These are phyloP conservation scores for Microdochium bolleyi DNA, from an alignment of 2,329 filamentous ascomycete species.

Conservation along the genomic window DNA sequence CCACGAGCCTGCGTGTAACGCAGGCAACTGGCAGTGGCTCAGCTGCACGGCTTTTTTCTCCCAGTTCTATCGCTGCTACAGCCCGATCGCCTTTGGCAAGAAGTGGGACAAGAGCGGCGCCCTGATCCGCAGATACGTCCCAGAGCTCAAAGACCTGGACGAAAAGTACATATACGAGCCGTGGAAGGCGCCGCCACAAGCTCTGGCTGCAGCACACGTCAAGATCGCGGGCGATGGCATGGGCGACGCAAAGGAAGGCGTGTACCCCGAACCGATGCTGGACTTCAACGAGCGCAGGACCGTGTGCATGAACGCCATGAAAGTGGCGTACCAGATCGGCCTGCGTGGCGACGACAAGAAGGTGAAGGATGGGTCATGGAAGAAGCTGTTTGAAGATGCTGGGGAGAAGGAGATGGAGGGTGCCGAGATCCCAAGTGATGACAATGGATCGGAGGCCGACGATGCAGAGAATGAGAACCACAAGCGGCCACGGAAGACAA, in stretches of 20 bases:
- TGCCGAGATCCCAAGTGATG: conserved; percentile 22
- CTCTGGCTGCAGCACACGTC: conserved; percentile 63
- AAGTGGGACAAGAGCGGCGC: conserved; percentile 66
- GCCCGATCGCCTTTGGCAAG: conserved; percentile 62
- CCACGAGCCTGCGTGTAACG: conserved; percentile 66
- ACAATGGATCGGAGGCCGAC: conserved; percentile 21
- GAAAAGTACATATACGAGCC: conserved; percentile 73
- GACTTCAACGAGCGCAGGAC: conserved; percentile 58
- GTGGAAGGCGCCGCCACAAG: conserved; percentile 61
- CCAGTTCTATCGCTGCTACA: conserved; percentile 65
- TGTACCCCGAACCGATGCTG: conserved; percentile 72
- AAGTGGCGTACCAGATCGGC: conserved; percentile 58
- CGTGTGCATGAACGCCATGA: conserved; percentile 60
- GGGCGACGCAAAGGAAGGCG: conserved; percentile 29
- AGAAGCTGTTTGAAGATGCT: conserved; percentile 31
- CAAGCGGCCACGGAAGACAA: conserved; percentile 4
- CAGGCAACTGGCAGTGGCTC: conserved; percentile 74
- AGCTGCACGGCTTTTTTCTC: conserved; percentile 68
- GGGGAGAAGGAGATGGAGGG: conserved; percentile 32
- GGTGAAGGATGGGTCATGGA: conserved; percentile 54
- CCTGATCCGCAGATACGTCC: conserved; percentile 58
- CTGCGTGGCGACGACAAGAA: conserved; percentile 55
- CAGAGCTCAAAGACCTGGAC: conserved; percentile 54
- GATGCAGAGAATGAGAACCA: conserved; percentile 9
- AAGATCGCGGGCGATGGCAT: conserved; percentile 41